A percentile compares a stretch with the other conserved stretches of the same genome.
Conservation (phyloP, 2,329 filamentous ascomycete genomes). For the Colletotrichum chlorophyti region DNA sequence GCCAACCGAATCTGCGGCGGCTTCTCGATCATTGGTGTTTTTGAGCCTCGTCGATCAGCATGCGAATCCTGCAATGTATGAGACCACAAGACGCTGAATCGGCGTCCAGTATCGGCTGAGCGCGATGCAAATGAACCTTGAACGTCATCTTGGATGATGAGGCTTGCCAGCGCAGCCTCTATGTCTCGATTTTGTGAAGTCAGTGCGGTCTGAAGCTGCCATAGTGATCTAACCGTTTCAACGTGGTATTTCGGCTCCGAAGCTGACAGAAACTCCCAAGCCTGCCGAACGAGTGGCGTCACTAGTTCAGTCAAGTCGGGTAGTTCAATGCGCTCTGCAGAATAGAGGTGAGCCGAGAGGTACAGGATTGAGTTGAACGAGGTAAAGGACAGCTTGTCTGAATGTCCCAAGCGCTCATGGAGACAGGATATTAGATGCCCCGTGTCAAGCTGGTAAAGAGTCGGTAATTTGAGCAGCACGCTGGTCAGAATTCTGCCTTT, state of each 20-base stretch:
- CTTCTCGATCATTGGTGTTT: constrained; percentile 43
- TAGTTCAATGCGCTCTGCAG: constrained; percentile 56
- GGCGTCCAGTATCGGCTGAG: constrained; percentile 67
- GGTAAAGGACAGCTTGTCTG: constrained; percentile 52
- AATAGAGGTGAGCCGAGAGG: constrained; percentile 63
- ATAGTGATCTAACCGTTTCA: constrained; percentile 85
- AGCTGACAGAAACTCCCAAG: constrained; percentile 86
- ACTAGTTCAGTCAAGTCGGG: constrained; percentile 69
- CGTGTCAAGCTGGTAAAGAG: constrained; percentile 51
- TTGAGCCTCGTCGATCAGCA: constrained; percentile 48
- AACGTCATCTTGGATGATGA: constrained; percentile 67
- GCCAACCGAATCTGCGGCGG: constrained; percentile 49
- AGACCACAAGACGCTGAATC: constrained; percentile 82
- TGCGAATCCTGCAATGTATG: constrained; percentile 69
- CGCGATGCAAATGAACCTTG: constrained; percentile 54
- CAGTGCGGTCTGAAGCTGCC: constrained; percentile 81
- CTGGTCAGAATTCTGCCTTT: constrained; percentile 66
- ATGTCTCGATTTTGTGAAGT: constrained; percentile 73
- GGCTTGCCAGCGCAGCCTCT: constrained; percentile 76
- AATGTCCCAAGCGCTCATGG: constrained; percentile 50
- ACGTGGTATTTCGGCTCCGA: constrained; percentile 91
- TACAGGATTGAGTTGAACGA: constrained; percentile 66
- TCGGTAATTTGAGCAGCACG: constrained; percentile 60
- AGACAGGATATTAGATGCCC: constrained; percentile 57
- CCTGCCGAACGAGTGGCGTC: constrained; percentile 69